These are phyloP conservation scores for Sistotremastrum niveocremeum DNA, from an alignment of 768 basidiomycete genomes.

Conservation along the genomic window DNA sequence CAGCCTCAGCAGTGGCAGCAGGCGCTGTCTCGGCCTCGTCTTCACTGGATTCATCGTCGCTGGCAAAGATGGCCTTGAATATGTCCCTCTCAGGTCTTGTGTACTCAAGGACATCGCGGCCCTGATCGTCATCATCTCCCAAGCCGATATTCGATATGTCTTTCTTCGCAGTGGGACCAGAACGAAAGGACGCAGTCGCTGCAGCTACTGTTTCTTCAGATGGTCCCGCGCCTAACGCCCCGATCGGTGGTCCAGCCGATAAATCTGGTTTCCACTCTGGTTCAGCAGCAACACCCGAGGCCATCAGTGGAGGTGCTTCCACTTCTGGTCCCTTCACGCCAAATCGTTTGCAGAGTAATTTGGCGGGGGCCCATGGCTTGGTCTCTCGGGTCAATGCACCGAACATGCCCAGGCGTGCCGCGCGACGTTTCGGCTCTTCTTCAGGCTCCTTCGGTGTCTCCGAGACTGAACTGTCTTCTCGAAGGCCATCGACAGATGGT, in stretches of 20 bases:
- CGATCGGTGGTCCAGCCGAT: constrained; percentile 6
- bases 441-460: constrained; percentile 31
- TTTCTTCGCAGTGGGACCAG: constrained; percentile 17
- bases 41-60: constrained; percentile 79
- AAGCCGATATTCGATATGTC: constrained; percentile 75
- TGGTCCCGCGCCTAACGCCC: constrained; percentile 1
- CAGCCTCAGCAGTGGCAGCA: not conserved
- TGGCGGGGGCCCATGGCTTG: constrained; percentile 66
- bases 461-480: not conserved
- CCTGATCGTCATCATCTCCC: constrained; percentile 87
- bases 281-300: constrained; percentile 3
- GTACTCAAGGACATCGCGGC: constrained; percentile 77
- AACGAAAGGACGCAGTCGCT: constrained; percentile 7
- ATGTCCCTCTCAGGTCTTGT: constrained; percentile 80
- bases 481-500: constrained; percentile 19
- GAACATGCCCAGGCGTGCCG: constrained; percentile 81
- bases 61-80: constrained; percentile 97
- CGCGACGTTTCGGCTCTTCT: constrained; percentile 64
- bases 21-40: constrained; percentile 35
- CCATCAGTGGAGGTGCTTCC: constrained; percentile 6
- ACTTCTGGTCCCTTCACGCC: constrained; percentile 68
- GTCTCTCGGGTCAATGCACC: constrained; percentile 74
- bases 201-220: not conserved
- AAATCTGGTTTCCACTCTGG: constrained; percentile 14
- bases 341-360: constrained; percentile 84